A percentile compares a stretch with the other conserved stretches of the same genome.
Evolutionary conservation across 73 alveolate species (phyloP).

Genomic region (Paramecium sexaurelia): DNA sequence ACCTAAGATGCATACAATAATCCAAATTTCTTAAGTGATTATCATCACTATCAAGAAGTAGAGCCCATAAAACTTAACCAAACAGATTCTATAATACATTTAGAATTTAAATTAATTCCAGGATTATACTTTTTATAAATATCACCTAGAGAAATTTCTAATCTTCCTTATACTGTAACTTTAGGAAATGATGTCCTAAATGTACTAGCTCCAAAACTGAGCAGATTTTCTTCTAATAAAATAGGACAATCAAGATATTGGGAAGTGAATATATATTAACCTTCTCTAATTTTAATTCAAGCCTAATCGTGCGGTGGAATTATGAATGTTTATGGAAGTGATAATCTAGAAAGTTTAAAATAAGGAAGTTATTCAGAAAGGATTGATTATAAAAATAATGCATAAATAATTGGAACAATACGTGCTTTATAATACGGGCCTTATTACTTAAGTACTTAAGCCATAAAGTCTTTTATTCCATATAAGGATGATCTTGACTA

Average conservation of each 20-base stretch:
- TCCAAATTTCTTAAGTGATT: not conserved
- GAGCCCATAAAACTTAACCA: not conserved
- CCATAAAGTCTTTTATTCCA: not conserved
- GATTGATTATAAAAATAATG: not conserved
- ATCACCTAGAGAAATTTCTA: not conserved
- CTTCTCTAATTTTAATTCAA: not conserved
- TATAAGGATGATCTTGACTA: not conserved
- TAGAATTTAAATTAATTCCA: not conserved
- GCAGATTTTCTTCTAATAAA: not conserved
- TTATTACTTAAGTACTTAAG: not conserved
- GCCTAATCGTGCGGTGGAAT: slow-evolving; percentile 20
- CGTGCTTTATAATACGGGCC: not conserved
- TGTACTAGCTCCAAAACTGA: not conserved
- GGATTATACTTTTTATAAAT: not conserved
- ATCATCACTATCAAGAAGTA: not conserved
- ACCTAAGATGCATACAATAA: not conserved
- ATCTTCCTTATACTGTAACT: not conserved
- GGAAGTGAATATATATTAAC: not conserved
- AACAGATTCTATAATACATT: not conserved
- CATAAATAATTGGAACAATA: not conserved
- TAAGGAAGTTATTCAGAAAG: not conserved
- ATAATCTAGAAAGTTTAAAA: not conserved
- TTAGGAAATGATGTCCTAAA: not conserved
- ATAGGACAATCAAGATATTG: not conserved
- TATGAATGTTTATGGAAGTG: not conserved